phyloP scores from a whole-genome alignment of 148 eudicot genomes.

The Fagopyrum esculentum region DNA sequence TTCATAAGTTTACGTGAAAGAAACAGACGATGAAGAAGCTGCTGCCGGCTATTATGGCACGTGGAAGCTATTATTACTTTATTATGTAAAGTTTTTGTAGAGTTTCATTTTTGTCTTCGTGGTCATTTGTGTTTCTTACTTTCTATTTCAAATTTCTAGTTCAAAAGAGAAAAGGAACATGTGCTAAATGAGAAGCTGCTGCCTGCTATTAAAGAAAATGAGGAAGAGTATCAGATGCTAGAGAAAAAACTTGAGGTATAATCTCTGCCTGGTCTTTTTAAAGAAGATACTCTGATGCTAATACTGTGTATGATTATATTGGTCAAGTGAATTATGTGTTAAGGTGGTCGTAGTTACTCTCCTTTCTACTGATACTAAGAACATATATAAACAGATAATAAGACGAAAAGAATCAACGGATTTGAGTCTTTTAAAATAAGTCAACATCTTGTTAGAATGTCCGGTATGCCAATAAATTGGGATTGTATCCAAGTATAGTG shows the following conservation, averaged over 20 bases:
- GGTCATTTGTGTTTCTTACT: constrained; percentile 6
- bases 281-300: constrained; percentile 11
- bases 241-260: constrained; percentile 53
- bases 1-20: background rate
- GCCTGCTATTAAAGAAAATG: constrained; percentile 45
- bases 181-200: constrained; percentile 40
- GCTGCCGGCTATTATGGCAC: background rate
- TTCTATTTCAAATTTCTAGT: constrained; percentile 28
- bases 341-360: constrained; percentile 2
- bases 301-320: background rate
- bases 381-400: background rate
- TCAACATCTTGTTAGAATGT: background rate
- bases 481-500: background rate
- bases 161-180: constrained; percentile 49
- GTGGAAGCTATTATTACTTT: background rate
- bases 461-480: background rate
- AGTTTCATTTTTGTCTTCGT: constrained; percentile 7
- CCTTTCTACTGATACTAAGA: background rate
- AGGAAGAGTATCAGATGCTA: constrained; percentile 48
- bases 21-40: background rate
- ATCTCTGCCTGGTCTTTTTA: background rate
- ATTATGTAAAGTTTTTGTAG: background rate
- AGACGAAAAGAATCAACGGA: background rate
- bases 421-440: background rate
- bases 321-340: background rate